A percentile compares a stretch with the other conserved stretches of the same genome.
Conservation (phyloP, 768 basidiomycete species). For the Pholiota molesta region DNA sequence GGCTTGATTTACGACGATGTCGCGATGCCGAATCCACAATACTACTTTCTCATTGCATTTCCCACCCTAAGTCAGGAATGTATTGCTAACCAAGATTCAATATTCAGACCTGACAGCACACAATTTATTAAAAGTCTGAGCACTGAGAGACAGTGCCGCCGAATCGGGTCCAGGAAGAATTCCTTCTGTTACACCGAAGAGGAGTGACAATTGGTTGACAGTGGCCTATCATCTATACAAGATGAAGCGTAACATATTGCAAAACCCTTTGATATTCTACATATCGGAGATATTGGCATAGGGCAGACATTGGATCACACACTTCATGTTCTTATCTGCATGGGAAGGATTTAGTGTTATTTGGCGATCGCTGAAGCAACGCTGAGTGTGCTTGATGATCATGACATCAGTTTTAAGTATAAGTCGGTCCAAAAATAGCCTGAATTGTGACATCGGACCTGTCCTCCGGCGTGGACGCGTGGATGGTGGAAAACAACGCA, state of each 20-base stretch:
- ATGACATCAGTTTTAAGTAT: not conserved
- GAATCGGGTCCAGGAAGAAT: no score
- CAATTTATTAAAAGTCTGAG: no score
- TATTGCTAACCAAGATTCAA: no score
- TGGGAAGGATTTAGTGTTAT: not conserved
- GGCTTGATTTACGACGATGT: not conserved
- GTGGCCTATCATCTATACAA: not conserved
- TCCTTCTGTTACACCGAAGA: no score
- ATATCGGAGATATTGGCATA: no score
- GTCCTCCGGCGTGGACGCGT: not conserved
- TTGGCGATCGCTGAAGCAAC: not conserved
- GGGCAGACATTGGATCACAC: no score
- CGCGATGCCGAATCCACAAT: not conserved
- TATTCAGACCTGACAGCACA: no score
- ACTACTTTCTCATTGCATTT: not conserved
- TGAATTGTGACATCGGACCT: not conserved
- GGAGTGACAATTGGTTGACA: no score
- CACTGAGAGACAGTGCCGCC: no score
- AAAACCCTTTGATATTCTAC: no score
- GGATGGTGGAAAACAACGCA: not conserved
- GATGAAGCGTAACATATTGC: no score
- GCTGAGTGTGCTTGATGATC: no score
- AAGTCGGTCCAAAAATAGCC: not conserved
- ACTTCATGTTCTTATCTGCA: not conserved
- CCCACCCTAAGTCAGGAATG: not conserved